Conservation (phyloP, 495 filamentous ascomycete genomes). For the Neurospora sublineolata region DNA sequence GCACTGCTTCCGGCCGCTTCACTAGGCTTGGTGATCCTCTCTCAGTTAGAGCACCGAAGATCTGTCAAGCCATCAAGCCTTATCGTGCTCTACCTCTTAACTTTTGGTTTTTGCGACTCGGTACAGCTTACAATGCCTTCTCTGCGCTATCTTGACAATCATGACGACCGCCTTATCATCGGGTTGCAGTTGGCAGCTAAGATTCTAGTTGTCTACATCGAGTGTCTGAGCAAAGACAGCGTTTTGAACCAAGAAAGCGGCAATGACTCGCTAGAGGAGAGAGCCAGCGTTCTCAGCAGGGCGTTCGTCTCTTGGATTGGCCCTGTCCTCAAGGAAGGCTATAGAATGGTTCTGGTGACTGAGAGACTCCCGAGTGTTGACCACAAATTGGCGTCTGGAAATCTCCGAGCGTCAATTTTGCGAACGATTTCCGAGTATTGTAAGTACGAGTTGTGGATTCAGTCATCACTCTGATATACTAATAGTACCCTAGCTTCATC, state of each 20-base stretch:
- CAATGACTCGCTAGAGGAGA: slow-evolving; percentile 30
- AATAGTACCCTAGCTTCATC: background rate
- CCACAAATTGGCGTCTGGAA: slow-evolving; percentile 32
- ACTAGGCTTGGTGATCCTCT: slow-evolving; percentile 1
- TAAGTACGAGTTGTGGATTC: background rate
- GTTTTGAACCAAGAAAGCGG: background rate
- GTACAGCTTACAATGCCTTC: slow-evolving; percentile 6
- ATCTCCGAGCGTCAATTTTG: slow-evolving; percentile 26
- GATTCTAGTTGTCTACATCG: slow-evolving; percentile 4
- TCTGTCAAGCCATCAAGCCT: slow-evolving; percentile 6
- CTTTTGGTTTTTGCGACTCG: slow-evolving; percentile 2
- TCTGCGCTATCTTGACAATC: background rate
- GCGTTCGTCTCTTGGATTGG: slow-evolving; percentile 54
- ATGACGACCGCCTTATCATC: background rate
- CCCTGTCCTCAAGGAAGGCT: slow-evolving; percentile 41
- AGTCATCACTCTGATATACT: background rate
- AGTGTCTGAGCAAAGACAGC: slow-evolving; percentile 1
- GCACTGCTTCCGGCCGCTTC: background rate
- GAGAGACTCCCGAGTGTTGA: slow-evolving; percentile 39
- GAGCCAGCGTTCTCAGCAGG: slow-evolving; percentile 28
- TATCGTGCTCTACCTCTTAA: slow-evolving; percentile 7
- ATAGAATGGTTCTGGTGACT: slow-evolving; percentile 28
- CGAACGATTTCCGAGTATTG: slow-evolving; percentile 23
- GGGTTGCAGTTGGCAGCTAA: slow-evolving; percentile 2
- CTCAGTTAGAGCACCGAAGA: slow-evolving; percentile 3